A percentile compares a stretch with the other conserved stretches of the same genome.
phyloP scores from a whole-genome alignment of 495 filamentous ascomycete genomes.

The Penicillium simplicissimum region DNA sequence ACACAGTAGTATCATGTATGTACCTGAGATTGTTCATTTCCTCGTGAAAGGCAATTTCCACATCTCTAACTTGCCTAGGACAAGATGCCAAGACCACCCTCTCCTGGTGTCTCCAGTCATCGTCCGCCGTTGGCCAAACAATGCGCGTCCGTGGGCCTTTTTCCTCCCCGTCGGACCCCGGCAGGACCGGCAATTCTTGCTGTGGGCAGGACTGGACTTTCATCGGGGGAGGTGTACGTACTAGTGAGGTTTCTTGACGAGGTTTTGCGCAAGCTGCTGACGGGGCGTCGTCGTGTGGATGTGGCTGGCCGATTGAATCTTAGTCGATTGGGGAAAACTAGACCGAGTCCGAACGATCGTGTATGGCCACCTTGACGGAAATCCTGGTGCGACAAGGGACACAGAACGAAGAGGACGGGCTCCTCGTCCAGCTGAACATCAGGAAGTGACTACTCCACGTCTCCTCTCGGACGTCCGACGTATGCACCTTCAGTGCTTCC shows the following conservation, averaged over 20 bases:
- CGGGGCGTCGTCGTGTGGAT: not conserved
- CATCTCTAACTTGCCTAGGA: constrained; percentile 4
- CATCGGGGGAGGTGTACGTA: not conserved
- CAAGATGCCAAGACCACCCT: constrained; percentile 15
- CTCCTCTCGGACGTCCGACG: not conserved
- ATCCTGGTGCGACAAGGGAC: not conserved
- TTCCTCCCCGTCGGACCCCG: constrained; percentile 2
- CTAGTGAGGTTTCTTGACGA: not conserved
- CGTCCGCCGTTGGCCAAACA: constrained; percentile 7
- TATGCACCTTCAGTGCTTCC: not conserved
- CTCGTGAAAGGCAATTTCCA: not conserved
- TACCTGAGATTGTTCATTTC: too few relatives aligned
- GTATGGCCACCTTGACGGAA: not conserved
- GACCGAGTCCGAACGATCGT: constrained; percentile 9
- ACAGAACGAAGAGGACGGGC: not conserved
- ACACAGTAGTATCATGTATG: too few relatives aligned
- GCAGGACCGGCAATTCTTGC: not conserved
- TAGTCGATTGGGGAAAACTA: constrained; percentile 7
- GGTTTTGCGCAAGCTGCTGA: constrained; percentile 5
- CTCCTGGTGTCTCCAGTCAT: constrained; percentile 7
- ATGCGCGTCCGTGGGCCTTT: not conserved
- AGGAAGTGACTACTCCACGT: not conserved
- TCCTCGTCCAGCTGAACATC: too few relatives aligned
- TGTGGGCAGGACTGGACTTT: not conserved
- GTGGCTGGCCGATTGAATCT: not conserved